A percentile compares a stretch with the other conserved stretches of the same genome.
These are phyloP conservation scores for Vicia sativa DNA, from an alignment of 306 rosid genomes.

Conservation along the genomic window DNA sequence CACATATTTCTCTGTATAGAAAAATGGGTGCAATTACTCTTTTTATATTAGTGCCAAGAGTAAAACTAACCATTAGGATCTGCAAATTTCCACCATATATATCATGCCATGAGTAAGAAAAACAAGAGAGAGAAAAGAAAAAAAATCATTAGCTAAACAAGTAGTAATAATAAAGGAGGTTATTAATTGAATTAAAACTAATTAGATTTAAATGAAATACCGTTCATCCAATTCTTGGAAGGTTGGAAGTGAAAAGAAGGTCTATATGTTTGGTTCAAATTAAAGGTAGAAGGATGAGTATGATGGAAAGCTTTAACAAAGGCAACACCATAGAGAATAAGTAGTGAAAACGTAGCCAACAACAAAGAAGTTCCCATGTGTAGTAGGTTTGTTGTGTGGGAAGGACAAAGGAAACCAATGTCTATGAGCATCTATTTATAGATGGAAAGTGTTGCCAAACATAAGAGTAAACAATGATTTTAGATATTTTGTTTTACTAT, in stretches of 20 bases:
- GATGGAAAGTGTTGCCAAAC: background rate
- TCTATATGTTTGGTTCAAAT: conserved; percentile 45
- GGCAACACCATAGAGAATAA: conserved; percentile 27
- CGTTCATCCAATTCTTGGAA: conserved; percentile 59
- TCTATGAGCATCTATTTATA: conserved; percentile 17
- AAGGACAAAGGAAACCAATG: conserved; percentile 4
- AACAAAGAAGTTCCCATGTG: conserved; percentile 34
- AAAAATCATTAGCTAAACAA: background rate
- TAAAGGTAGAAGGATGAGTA: conserved; percentile 17
- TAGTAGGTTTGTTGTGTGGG: background rate
- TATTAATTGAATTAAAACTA: background rate
- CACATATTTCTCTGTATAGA: no score
- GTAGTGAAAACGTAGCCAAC: conserved; percentile 33
- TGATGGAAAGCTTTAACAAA: conserved; percentile 37
- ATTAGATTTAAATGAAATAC: conserved; percentile 37
- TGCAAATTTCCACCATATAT: conserved; percentile 26
- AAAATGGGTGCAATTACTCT: no score
- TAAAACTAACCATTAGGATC: conserved; percentile 57
- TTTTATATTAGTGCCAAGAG: no score
- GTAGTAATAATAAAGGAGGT: background rate
- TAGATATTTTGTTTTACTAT: no score
- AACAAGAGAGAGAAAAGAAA: conserved; percentile 34
- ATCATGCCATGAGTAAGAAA: conserved; percentile 14
- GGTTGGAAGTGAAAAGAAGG: conserved; percentile 66
- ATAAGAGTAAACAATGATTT: no score